Base-by-base conservation (phyloP, 306 rosid species). In the Citrullus amarus region DNA sequence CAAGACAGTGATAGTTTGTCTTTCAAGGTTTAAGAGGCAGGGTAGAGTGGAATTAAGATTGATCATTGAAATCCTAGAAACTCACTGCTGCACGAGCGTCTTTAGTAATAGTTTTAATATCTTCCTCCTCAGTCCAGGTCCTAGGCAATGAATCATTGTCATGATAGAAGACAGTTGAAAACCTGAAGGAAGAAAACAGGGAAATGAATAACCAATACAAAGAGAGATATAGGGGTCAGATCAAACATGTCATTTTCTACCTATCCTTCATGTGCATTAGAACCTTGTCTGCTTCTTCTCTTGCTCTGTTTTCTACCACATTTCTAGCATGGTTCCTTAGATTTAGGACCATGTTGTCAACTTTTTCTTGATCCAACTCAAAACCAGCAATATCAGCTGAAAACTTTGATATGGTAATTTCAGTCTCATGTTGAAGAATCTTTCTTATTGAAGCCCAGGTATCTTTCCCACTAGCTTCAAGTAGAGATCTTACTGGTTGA, bases 121-220 rank as follows among this genome's bases (percentile, higher is more conserved):
- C 96, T 85, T 94, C 98, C 18, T 84, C 91, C 81, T 92, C 95
- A 54, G 96, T 90, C 98, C 98, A 94, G 80, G 91, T 78, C 83
- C 98, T 87, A 18, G 98, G 98, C 79, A 94, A 83, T 17, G 96
- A 92, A 84, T 92, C 97, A 79, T 63, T 77, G 86, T 94, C 97
- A 82, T 87, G 97, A 81, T 84, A 88, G 83, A 94, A 94, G 58
- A 94, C 79, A 0, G 92, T 85, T 4, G 96, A 88, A 88, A 94
- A 94, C 91, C 98, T 94, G 92, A 55, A 28, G 22, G 22, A 32
- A 34, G 44, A 72, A 28, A 72, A 44, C 20, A 50, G 53, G 60
- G 66, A 77, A 58, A 77, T 61, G 38, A 77, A 5, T 56, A n/a
- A 12, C 51, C 18, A 58, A 41, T 22, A 78, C 60, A 30, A 4